Conservation (phyloP, 2,329 filamentous ascomycete genomes). For the Tothia fuscella region DNA sequence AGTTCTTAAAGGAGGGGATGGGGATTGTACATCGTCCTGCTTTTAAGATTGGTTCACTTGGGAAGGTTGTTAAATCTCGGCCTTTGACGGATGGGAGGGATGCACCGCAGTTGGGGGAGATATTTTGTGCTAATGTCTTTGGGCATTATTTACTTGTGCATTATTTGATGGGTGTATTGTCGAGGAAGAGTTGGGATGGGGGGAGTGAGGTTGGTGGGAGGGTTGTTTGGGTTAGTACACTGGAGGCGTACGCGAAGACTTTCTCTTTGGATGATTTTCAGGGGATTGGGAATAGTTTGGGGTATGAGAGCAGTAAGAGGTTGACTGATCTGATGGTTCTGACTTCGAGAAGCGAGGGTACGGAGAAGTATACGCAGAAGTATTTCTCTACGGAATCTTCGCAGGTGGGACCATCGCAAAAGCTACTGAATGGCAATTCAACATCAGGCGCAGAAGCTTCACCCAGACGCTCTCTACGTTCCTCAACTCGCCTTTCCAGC, state of each 20-base stretch:
- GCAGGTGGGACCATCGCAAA: conserved; percentile 1
- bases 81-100: conserved; percentile 13
- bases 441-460: conserved; percentile 2
- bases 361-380: conserved; percentile 41
- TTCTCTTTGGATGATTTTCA: conserved; percentile 66
- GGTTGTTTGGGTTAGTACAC: conserved; percentile 76
- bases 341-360: conserved; percentile 55
- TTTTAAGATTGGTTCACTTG: conserved; percentile 56
- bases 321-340: conserved; percentile 75
- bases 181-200: conserved; percentile 29
- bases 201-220: conserved; percentile 39
- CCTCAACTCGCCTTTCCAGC: too few relatives aligned
- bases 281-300: conserved; percentile 45
- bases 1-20: conserved; percentile 50
- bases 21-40: conserved; percentile 66
- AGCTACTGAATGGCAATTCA: too few relatives aligned
- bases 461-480: conserved; percentile 7
- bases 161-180: conserved; percentile 62
- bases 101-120: conserved; percentile 57
- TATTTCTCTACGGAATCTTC: conserved; percentile 37
- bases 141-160: conserved; percentile 88
- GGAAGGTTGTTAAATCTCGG: conserved; percentile 34
- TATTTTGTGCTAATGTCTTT: conserved; percentile 89
- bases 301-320: conserved; percentile 83
- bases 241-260: conserved; percentile 51